These are phyloP conservation scores for Penicillium sp. DNA, from an alignment of 2,329 filamentous ascomycete species.

Conservation along the genomic window DNA sequence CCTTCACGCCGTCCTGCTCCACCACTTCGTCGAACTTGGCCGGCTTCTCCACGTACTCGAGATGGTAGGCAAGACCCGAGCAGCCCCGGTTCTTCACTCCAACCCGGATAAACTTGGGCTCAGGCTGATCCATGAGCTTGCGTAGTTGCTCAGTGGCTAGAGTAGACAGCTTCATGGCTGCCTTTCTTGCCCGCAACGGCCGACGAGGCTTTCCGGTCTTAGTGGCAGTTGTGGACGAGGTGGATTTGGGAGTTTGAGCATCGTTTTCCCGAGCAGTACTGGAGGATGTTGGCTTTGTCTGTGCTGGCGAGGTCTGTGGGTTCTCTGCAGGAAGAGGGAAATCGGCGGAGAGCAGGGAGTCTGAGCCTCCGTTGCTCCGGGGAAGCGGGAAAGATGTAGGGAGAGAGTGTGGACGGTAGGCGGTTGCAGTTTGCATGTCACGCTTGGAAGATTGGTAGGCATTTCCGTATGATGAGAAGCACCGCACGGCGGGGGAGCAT, in stretches of 20 bases:
- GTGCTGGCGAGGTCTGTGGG: conserved; percentile 32
- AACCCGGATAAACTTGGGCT: conserved; percentile 90
- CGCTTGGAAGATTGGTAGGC: conserved; percentile 54
- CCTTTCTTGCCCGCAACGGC: conserved; percentile 80
- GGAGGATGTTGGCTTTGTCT: conserved; percentile 37
- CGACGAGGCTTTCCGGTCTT: conserved; percentile 57
- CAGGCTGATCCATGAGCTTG: conserved; percentile 75
- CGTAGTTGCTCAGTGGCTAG: conserved; percentile 77
- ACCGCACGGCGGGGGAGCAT: conserved; percentile 44
- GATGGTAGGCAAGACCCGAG: conserved; percentile 86
- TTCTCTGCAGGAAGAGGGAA: conserved; percentile 50
- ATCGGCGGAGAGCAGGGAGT: conserved; percentile 61
- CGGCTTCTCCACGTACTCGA: conserved; percentile 93
- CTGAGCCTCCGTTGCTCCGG: conserved; percentile 58
- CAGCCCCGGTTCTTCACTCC: conserved; percentile 93
- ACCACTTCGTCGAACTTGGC: conserved; percentile 87
- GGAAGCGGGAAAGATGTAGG: conserved; percentile 57
- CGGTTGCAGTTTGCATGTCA: conserved; percentile 65
- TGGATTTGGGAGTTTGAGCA: conserved; percentile 65
- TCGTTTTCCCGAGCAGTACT: conserved; percentile 61
- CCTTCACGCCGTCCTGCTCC: conserved; percentile 93
- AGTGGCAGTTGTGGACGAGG: conserved; percentile 40
- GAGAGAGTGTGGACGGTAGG: conserved; percentile 63
- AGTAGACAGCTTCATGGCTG: conserved; percentile 82
- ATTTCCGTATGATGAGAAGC: conserved; percentile 50